Evolutionary conservation across 1,284 basidiomycete genomes (phyloP).

Genomic region (Ustilago crameri): DNA sequence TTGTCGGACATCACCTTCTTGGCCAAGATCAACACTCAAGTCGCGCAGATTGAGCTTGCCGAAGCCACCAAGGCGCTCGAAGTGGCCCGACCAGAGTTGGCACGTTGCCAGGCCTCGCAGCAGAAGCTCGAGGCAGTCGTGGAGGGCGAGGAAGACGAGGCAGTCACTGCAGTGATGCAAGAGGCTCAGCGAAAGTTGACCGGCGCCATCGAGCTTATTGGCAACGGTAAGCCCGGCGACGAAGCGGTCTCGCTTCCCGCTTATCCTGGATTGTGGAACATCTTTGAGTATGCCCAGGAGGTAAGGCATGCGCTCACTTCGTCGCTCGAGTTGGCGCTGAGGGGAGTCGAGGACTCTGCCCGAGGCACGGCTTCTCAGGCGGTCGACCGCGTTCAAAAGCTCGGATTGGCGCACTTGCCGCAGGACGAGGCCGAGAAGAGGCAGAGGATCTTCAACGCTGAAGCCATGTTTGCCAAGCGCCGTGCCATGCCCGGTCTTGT

Average conservation of each 20-base stretch:
- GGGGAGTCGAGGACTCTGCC: conserved; percentile 84
- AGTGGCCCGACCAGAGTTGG: conserved; percentile 75
- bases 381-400: conserved; percentile 76
- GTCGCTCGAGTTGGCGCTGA: conserved; percentile 84
- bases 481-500: conserved; percentile 67
- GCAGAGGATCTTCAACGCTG: conserved; percentile 85
- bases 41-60: conserved; percentile 83
- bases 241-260: conserved; percentile 71
- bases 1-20: conserved; percentile 89
- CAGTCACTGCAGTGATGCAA: conserved; percentile 74
- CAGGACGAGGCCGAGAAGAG: conserved; percentile 58
- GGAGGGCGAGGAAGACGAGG: conserved; percentile 82
- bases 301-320: conserved; percentile 82
- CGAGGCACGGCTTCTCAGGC: conserved; percentile 77
- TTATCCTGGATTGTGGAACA: conserved; percentile 85
- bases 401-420: conserved; percentile 85
- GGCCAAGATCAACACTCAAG: conserved; percentile 84
- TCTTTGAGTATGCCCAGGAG: conserved; percentile 89
- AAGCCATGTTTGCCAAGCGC: conserved; percentile 88
- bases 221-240: conserved; percentile 75
- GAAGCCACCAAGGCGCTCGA: conserved; percentile 79
- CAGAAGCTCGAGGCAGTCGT: conserved; percentile 82
- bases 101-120: conserved; percentile 76
- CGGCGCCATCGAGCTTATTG: conserved; percentile 82
- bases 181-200: conserved; percentile 72